These are phyloP conservation scores for Malus domestica DNA, from an alignment of 306 rosid species.

Conservation along the genomic window ASM211411v1 NC_041789.1:17361501-17362000, in stretches of 20 bases:
- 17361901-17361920: neutral
- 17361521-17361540: neutral
- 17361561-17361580: neutral
- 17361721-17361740: neutral
- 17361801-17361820: neutral
- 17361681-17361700: neutral
- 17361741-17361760: constrained; percentile 10
- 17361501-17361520: neutral
- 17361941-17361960: too few species aligned
- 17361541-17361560: neutral
- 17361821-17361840: neutral
- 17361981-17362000: too few species aligned
- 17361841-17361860: neutral
- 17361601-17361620: neutral
- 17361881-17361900: neutral
- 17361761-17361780: constrained; percentile 7
- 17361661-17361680: neutral
- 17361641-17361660: neutral
- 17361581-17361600: neutral
- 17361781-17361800: constrained; percentile 20
- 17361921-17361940: too few species aligned
- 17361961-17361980: too few species aligned
- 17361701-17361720: neutral
- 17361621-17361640: neutral
- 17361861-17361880: neutral